phyloP scores from a whole-genome alignment of 176 grass and related monocot species.

The Dactylis glomerata region DNA sequence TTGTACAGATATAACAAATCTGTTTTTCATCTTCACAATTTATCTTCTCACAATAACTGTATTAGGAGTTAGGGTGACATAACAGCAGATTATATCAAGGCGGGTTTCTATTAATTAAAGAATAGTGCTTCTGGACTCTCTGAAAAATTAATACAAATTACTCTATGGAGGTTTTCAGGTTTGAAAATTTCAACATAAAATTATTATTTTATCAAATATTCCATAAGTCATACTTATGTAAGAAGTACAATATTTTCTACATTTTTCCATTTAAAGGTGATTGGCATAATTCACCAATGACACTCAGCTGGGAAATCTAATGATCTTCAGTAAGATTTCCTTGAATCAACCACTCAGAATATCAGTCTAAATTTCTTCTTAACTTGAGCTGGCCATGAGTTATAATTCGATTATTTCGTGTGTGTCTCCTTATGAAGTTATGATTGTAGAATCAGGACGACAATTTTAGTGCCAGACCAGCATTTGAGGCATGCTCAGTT shows the following conservation, averaged over 20 bases:
- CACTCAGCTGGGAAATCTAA: not conserved
- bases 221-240: not conserved
- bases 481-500: not conserved
- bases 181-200: not conserved
- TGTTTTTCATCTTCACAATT: not conserved
- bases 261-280: not conserved
- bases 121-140: not conserved
- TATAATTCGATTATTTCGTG: not conserved
- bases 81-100: not conserved
- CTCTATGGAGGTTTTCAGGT: not conserved
- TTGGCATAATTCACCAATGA: not conserved
- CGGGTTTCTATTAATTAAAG: slow-evolving; percentile 1
- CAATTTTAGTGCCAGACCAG: not conserved
- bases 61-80: slow-evolving; percentile 11
- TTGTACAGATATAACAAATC: not conserved
- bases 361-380: not conserved
- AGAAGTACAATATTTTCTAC: not conserved
- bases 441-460: not conserved
- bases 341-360: not conserved
- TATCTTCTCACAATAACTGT: too few species aligned
- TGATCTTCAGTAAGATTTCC: not conserved
- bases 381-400: slow-evolving; percentile 4
- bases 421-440: not conserved
- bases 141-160: not conserved
- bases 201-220: not conserved